Evolutionary conservation across 1,284 basidiomycete genomes (phyloP).

Genomic region (Malassezia sympodialis): DNA sequence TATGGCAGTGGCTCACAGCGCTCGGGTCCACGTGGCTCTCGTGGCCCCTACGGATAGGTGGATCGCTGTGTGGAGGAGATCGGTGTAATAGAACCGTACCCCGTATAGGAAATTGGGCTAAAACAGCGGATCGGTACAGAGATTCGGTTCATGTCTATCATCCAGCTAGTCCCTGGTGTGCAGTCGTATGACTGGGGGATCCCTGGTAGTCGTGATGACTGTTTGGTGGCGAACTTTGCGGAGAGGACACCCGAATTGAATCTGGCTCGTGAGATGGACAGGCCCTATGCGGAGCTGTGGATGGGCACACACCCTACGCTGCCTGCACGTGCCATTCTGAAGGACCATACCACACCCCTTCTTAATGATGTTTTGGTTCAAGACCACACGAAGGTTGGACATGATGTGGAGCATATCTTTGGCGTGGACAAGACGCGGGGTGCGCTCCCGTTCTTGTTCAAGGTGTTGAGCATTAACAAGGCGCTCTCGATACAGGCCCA

Average conservation of each 20-base stretch:
- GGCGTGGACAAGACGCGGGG: conserved; percentile 17
- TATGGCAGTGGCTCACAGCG: background rate
- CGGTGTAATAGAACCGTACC: background rate
- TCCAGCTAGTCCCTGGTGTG: conserved; percentile 39
- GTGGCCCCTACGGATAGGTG: background rate
- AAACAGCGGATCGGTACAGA: background rate
- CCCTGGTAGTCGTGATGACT: conserved; percentile 16
- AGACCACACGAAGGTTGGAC: conserved; percentile 29
- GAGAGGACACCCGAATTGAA: conserved; percentile 22
- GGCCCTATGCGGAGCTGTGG: conserved; percentile 56
- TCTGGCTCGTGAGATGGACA: conserved; percentile 20
- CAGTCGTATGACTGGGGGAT: conserved; percentile 48
- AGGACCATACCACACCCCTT: background rate
- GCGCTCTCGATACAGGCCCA: conserved; percentile 95
- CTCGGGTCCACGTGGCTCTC: background rate
- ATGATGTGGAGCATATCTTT: conserved; percentile 19
- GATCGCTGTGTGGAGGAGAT: conserved; percentile 1
- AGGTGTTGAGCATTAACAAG: conserved; percentile 69
- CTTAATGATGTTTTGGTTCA: conserved; percentile 24
- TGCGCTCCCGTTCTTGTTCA: conserved; percentile 43
- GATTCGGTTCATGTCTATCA: conserved; percentile 14
- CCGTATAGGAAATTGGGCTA: background rate
- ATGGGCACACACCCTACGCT: conserved; percentile 93
- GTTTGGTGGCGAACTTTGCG: conserved; percentile 35
- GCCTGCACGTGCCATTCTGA: conserved; percentile 58